Evolutionary conservation across 2,329 filamentous ascomycete genomes (phyloP).

Genomic region (Plectosphaerella cucumerina): DNA sequence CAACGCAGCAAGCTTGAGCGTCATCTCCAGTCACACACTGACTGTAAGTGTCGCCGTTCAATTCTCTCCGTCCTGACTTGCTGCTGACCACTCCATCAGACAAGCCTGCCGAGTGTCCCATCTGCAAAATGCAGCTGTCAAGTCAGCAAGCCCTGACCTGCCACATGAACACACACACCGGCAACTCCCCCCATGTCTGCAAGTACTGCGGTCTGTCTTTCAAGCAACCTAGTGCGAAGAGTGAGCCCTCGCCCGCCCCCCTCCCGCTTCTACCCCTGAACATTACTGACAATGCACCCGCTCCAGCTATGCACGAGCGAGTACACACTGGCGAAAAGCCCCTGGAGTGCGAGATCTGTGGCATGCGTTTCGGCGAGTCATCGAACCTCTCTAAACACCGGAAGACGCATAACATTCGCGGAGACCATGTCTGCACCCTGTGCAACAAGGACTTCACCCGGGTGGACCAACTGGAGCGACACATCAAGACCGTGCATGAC

Average conservation of each 20-base stretch:
- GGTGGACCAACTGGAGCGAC: slow-evolving; percentile 56
- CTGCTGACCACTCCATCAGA: slow-evolving; percentile 32
- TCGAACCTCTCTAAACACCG: slow-evolving; percentile 65
- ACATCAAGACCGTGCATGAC: slow-evolving; percentile 20
- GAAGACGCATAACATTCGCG: slow-evolving; percentile 53
- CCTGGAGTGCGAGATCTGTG: slow-evolving; percentile 53
- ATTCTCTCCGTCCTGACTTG: slow-evolving; percentile 10
- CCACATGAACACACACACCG: slow-evolving; percentile 63
- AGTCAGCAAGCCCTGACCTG: slow-evolving; percentile 65
- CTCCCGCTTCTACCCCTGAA: not conserved
- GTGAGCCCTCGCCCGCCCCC: slow-evolving; percentile 34
- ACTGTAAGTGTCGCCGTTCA: slow-evolving; percentile 40
- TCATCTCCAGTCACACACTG: slow-evolving; percentile 62
- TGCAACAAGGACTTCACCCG: slow-evolving; percentile 57
- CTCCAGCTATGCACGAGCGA: slow-evolving; percentile 60
- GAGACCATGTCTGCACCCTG: slow-evolving; percentile 45
- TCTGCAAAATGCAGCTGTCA: slow-evolving; percentile 56
- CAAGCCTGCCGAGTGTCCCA: slow-evolving; percentile 54
- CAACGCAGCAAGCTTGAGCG: slow-evolving; percentile 61
- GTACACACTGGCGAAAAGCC: slow-evolving; percentile 65
- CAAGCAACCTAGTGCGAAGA: slow-evolving; percentile 63
- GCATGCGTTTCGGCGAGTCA: slow-evolving; percentile 58
- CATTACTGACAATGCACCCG: not conserved
- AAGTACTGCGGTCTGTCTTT: slow-evolving; percentile 53
- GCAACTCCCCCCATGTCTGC: slow-evolving; percentile 60